Evolutionary conservation across 306 rosid genomes (phyloP).

Genomic region (Pterocarpus santalinus): DNA sequence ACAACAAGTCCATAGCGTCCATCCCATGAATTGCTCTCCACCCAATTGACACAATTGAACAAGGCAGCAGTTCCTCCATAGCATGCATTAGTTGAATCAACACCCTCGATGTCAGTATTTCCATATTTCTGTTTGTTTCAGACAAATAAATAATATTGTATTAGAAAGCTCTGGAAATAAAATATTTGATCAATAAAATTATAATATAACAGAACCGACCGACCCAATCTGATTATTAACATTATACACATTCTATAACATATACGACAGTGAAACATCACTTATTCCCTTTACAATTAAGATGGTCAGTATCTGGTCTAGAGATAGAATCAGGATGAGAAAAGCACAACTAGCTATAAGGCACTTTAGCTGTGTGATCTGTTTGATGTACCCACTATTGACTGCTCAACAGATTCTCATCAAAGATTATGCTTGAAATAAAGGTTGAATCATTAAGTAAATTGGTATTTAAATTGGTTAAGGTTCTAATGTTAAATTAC

Average conservation of each 20-base stretch:
- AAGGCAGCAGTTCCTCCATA: conserved; percentile 99
- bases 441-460: conserved; percentile 22
- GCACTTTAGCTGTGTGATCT: conserved; percentile 22
- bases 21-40: conserved; percentile 98
- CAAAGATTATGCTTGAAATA: conserved; percentile 31
- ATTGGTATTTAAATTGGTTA: background rate
- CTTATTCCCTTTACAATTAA: background rate
- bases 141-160: conserved; percentile 30
- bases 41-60: conserved; percentile 98
- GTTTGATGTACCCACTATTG: conserved; percentile 8
- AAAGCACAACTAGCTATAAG: conserved; percentile 33
- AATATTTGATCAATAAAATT: conserved; percentile 18
- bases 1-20: conserved; percentile 99
- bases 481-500: conserved; percentile 9
- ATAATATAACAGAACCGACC: conserved; percentile 18
- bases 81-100: conserved; percentile 97
- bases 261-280: conserved; percentile 25
- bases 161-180: conserved; percentile 15
- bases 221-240: conserved; percentile 34
- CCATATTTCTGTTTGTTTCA: conserved; percentile 75
- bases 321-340: conserved; percentile 12
- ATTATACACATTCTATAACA: background rate
- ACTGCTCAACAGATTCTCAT: conserved; percentile 6
- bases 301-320: conserved; percentile 9
- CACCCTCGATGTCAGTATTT: conserved; percentile 94